Evolutionary conservation across 768 basidiomycete genomes (phyloP).

Genomic region (Filobasidium wieringae): DNA sequence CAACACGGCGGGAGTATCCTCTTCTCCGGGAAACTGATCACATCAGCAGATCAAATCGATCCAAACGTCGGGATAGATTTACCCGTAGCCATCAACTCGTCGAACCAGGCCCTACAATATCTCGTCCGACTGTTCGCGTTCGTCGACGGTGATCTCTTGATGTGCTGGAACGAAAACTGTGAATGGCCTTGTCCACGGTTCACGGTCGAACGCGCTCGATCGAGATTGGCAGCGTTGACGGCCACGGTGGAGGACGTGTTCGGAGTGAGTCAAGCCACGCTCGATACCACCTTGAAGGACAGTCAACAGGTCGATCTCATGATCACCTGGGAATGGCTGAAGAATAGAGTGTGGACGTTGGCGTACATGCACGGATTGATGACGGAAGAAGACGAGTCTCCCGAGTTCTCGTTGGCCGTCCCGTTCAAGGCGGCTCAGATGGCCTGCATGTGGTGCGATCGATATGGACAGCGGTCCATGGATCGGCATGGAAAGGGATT

Average conservation of each 20-base stretch:
- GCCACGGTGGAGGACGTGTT: conserved; percentile 17
- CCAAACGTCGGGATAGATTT: background rate
- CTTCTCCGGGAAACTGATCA: conserved; percentile 12
- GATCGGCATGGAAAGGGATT: conserved; percentile 27
- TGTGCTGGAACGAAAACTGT: conserved; percentile 27
- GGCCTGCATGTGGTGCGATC: conserved; percentile 18
- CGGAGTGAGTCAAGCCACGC: conserved; percentile 7
- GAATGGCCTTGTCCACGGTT: conserved; percentile 13
- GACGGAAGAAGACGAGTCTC: conserved; percentile 1
- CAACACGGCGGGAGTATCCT: conserved; percentile 19
- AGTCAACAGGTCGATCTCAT: conserved; percentile 24
- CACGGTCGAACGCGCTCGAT: background rate
- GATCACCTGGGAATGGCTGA: conserved; percentile 28
- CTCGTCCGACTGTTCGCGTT: conserved; percentile 22
- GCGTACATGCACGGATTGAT: conserved; percentile 20
- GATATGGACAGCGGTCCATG: conserved; percentile 12
- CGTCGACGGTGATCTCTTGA: conserved; percentile 22
- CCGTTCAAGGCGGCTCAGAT: conserved; percentile 16
- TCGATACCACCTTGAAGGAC: conserved; percentile 14
- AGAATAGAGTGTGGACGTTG: conserved; percentile 23
- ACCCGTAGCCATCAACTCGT: background rate
- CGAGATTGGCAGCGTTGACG: conserved; percentile 4
- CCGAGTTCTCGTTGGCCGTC: conserved; percentile 13
- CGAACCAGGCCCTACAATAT: conserved; percentile 16
- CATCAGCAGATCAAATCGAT: background rate